Evolutionary conservation across 805 yeast species (phyloP).

Genomic region (Wickerhamomyces hampshirensis): DNA sequence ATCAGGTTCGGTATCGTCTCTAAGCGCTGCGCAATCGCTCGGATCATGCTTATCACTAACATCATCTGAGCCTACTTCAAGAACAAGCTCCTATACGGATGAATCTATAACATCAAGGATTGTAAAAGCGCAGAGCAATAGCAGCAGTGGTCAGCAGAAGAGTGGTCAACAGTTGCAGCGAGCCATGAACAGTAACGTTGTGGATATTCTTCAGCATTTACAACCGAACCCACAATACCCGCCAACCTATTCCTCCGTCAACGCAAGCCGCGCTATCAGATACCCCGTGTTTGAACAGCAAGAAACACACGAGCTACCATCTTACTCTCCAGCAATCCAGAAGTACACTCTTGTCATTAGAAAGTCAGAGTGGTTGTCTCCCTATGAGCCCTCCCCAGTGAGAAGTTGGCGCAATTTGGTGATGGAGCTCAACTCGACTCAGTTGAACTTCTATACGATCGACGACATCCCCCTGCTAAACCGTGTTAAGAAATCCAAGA

Average conservation of each 20-base stretch:
- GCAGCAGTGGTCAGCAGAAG: too few species aligned
- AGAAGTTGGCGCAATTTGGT: conserved; percentile 69
- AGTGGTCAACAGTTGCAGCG: not conserved
- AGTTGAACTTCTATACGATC: conserved; percentile 60
- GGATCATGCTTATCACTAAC: not conserved
- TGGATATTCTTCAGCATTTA: conserved; percentile 17
- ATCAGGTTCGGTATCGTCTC: not conserved
- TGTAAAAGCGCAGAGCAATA: too few species aligned
- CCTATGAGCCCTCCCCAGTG: conserved; percentile 62
- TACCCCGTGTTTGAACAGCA: conserved; percentile 33
- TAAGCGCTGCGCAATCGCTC: not conserved
- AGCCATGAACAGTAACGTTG: too few species aligned
- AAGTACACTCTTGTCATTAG: conserved; percentile 52
- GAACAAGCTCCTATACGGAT: not conserved
- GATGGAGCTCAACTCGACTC: conserved; percentile 82
- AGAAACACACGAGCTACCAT: conserved; percentile 43
- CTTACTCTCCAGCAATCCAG: conserved; percentile 60
- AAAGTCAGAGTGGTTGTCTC: conserved; percentile 73
- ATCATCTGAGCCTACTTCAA: not conserved
- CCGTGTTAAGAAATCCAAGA: conserved; percentile 26
- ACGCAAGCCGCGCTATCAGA: conserved; percentile 9
- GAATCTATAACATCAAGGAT: too few species aligned
- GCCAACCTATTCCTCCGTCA: conserved; percentile 13
- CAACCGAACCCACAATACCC: conserved; percentile 12
- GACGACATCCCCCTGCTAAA: conserved; percentile 29